Conservation (phyloP, 2,329 filamentous ascomycete genomes). For the Aureobasidium sp. region DNA sequence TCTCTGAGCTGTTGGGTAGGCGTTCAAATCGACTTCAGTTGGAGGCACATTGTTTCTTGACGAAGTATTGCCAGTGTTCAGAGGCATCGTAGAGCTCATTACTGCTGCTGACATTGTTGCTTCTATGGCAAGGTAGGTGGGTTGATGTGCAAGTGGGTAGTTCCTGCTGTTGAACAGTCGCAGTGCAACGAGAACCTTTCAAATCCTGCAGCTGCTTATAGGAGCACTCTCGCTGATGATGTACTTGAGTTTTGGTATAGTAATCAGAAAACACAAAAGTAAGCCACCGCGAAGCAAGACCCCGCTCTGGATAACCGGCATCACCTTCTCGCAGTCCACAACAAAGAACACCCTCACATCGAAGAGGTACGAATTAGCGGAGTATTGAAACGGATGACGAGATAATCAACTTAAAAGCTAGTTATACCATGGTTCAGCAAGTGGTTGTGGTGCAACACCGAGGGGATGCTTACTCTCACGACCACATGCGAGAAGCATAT, state of each 20-base stretch:
- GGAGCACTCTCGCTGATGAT: background rate
- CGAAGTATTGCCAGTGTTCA: background rate
- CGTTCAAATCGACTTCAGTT: background rate
- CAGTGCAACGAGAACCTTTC: background rate
- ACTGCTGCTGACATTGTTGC: background rate
- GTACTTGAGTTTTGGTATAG: background rate
- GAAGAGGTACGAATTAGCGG: background rate
- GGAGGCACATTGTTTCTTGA: background rate
- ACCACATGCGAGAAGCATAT: background rate
- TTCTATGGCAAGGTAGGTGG: background rate
- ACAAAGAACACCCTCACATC: background rate
- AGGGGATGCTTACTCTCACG: background rate
- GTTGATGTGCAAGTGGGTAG: background rate
- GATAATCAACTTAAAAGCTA: background rate
- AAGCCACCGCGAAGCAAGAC: background rate
- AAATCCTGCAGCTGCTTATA: background rate
- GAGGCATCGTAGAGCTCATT: background rate
- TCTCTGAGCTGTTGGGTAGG: conserved; percentile 4
- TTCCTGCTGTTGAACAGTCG: background rate
- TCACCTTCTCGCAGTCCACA: background rate
- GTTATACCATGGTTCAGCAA: background rate
- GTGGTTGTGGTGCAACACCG: background rate
- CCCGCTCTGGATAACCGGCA: background rate
- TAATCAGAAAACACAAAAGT: background rate
- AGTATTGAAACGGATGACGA: background rate